phyloP scores from a whole-genome alignment of 2,329 filamentous ascomycete species.

The Fusarium globosum region DNA sequence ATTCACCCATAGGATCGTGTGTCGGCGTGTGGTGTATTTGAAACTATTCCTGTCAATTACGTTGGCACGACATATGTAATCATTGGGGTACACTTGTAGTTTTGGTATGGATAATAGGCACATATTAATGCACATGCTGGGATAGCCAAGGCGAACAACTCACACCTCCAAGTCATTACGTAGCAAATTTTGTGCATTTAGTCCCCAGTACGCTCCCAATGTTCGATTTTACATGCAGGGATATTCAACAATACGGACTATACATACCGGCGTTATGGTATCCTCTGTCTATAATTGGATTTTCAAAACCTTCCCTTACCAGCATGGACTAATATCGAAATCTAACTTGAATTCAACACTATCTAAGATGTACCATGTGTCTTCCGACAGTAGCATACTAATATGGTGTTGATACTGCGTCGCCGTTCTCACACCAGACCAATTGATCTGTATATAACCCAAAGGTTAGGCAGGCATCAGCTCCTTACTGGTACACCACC shows the following conservation, averaged over 20 bases:
- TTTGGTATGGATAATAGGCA: not conserved
- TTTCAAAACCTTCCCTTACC: not conserved
- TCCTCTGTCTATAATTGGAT: slow-evolving; percentile 15
- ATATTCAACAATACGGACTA: slow-evolving; percentile 8
- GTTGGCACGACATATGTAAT: not conserved
- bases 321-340: not conserved
- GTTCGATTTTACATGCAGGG: not conserved
- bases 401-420: not conserved
- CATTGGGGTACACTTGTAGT: not conserved
- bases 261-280: slow-evolving; percentile 4
- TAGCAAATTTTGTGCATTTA: not conserved
- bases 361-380: not conserved
- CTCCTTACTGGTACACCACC: not conserved
- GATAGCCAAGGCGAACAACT: slow-evolving; percentile 30
- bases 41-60: not conserved
- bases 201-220: not conserved
- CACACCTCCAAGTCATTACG: slow-evolving; percentile 6
- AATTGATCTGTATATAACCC: not conserved
- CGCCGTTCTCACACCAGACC: not conserved
- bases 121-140: not conserved
- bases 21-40: not conserved
- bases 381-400: not conserved
- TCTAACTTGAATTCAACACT: not conserved
- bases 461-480: not conserved
- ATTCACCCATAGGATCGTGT: not conserved